Percentiles rank a stretch among this genome's conserved stretches.
phyloP scores from a whole-genome alignment of 2,329 filamentous ascomycete genomes.

The Didymellaceae sp. region DNA sequence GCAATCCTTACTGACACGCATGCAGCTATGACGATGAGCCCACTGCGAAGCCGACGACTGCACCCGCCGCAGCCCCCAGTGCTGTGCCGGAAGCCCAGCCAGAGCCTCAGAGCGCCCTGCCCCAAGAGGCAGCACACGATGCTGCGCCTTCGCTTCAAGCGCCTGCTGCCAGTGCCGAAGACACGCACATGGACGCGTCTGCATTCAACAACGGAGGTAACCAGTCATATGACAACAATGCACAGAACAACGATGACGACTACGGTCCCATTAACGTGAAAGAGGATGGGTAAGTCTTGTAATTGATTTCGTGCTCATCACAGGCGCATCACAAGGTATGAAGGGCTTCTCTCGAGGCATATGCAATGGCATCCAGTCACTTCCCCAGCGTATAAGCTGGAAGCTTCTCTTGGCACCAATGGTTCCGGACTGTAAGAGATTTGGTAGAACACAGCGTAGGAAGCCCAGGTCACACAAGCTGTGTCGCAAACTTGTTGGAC shows the following conservation, averaged over 20 bases:
- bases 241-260: conserved; percentile 49
- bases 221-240: conserved; percentile 41
- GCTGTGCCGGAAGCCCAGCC: conserved; percentile 30
- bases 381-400: background rate
- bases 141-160: conserved; percentile 29
- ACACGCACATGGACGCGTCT: conserved; percentile 42
- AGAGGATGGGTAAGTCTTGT: conserved; percentile 82
- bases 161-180: conserved; percentile 27
- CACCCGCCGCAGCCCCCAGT: conserved; percentile 27
- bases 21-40: conserved; percentile 52
- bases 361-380: background rate
- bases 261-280: conserved; percentile 72
- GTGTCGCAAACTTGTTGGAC: conserved; percentile 1
- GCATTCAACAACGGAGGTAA: conserved; percentile 39
- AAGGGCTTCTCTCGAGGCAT: conserved; percentile 4
- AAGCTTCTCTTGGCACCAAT: background rate
- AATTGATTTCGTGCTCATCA: conserved; percentile 20
- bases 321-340: conserved; percentile 37
- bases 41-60: conserved; percentile 37
- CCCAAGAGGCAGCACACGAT: conserved; percentile 25
- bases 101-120: conserved; percentile 26
- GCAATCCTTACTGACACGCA: conserved; percentile 21
- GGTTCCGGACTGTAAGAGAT: conserved; percentile 4
- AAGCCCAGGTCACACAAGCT: conserved; percentile 4
- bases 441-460: background rate